Evolutionary conservation across 2,329 filamentous ascomycete genomes (phyloP).

Genomic region (Fusarium concolor): DNA sequence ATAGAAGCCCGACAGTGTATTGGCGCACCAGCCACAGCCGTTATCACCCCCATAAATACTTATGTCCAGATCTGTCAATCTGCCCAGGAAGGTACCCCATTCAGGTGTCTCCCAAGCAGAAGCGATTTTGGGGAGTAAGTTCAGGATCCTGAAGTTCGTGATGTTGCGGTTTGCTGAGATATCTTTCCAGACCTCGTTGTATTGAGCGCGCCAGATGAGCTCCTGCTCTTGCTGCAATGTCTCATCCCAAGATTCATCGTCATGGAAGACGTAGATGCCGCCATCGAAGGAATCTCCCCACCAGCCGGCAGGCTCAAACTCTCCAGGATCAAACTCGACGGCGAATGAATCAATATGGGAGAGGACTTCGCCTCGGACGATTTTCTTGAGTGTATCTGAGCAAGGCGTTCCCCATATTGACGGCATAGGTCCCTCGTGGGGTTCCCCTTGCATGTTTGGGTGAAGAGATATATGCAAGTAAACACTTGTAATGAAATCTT

Average conservation of each 20-base stretch:
- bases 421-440: neutral
- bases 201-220: constrained; percentile 1
- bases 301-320: neutral
- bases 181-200: neutral
- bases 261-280: neutral
- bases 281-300: neutral
- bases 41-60: neutral
- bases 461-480: neutral
- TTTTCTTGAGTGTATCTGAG: neutral
- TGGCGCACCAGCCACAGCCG: neutral
- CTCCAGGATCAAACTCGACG: neutral
- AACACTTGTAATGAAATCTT: neutral
- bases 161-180: neutral
- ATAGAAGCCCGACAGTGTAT: fast-evolving
- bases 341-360: neutral
- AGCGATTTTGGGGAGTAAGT: neutral
- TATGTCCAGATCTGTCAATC: neutral
- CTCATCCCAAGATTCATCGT: neutral
- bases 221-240: neutral
- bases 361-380: neutral
- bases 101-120: neutral
- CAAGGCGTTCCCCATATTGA: neutral
- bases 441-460: neutral
- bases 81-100: neutral
- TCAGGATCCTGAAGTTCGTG: neutral